phyloP scores from a whole-genome alignment of 2,329 filamentous ascomycete species.

The Byssochlamys sp. region DNA sequence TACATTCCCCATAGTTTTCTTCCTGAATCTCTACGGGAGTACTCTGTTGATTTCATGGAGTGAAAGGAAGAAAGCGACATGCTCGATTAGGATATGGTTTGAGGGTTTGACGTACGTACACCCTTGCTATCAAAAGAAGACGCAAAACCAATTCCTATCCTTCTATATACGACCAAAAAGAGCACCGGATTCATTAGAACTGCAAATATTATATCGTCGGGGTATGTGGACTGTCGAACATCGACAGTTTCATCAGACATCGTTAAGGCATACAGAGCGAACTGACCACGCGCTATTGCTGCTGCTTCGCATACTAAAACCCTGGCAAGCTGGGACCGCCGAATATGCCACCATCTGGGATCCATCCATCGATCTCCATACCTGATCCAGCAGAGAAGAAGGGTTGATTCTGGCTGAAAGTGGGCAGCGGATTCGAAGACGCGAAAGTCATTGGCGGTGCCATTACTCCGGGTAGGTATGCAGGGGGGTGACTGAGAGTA shows the following conservation, averaged over 20 bases:
- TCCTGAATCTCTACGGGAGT: too few species aligned
- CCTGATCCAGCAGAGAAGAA: background rate
- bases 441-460: background rate
- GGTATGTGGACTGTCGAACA: background rate
- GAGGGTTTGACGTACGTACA: background rate
- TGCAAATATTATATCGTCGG: background rate
- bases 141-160: background rate
- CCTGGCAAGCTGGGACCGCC: slow-evolving; percentile 3
- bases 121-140: background rate
- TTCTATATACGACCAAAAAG: background rate
- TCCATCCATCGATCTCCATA: slow-evolving; percentile 9
- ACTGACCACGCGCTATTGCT: background rate
- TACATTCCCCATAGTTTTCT: background rate
- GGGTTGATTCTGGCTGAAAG: background rate
- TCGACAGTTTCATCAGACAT: background rate
- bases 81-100: too few species aligned
- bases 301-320: background rate
- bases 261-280: background rate
- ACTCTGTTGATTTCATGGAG: too few species aligned
- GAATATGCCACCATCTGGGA: slow-evolving; percentile 7
- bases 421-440: background rate
- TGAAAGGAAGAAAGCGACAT: too few species aligned
- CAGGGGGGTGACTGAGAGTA: background rate
- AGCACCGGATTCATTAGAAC: background rate
- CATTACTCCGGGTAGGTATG: background rate